Evolutionary conservation across 805 yeast genomes (phyloP).

Genomic region (Starmerella asiatica): DNA sequence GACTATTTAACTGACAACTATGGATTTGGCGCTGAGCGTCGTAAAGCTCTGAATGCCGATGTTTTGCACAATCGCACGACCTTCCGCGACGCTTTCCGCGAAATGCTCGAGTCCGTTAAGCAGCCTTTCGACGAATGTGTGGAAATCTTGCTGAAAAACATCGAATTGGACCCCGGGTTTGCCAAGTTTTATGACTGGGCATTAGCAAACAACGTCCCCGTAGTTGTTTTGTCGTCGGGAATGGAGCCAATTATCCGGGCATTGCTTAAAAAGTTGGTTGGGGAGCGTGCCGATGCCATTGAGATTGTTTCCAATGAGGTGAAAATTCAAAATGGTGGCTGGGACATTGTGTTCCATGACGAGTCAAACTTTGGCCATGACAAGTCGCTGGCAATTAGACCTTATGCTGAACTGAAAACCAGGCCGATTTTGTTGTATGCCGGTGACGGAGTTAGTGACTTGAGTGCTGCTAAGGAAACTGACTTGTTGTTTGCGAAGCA

Average conservation of each 20-base stretch:
- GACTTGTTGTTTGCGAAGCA: constrained; percentile 84
- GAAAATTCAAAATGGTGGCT: constrained; percentile 40
- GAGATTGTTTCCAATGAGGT: constrained; percentile 77
- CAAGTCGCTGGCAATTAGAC: constrained; percentile 66
- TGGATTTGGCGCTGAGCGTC: constrained; percentile 66
- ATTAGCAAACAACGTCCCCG: constrained; percentile 44
- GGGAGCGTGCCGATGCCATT: constrained; percentile 59
- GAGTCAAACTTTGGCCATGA: constrained; percentile 89
- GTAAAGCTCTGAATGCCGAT: constrained; percentile 55
- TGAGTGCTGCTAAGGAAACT: constrained; percentile 90
- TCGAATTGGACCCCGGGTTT: constrained; percentile 84
- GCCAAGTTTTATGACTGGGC: constrained; percentile 71
- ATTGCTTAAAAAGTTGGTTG: constrained; percentile 58
- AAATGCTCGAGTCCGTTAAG: constrained; percentile 68
- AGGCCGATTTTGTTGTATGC: constrained; percentile 73
- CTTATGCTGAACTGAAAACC: constrained; percentile 28
- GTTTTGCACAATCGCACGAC: constrained; percentile 54
- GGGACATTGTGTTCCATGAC: constrained; percentile 81
- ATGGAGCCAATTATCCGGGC: constrained; percentile 86
- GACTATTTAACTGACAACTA: constrained; percentile 78
- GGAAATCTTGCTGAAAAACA: constrained; percentile 45
- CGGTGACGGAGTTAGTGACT: constrained; percentile 95
- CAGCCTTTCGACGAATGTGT: constrained; percentile 75
- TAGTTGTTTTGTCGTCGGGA: constrained; percentile 80
- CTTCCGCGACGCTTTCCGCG: constrained; percentile 61